Conservation (phyloP, 2,329 filamentous ascomycete species). For the Cytospora schulzeri region DNA sequence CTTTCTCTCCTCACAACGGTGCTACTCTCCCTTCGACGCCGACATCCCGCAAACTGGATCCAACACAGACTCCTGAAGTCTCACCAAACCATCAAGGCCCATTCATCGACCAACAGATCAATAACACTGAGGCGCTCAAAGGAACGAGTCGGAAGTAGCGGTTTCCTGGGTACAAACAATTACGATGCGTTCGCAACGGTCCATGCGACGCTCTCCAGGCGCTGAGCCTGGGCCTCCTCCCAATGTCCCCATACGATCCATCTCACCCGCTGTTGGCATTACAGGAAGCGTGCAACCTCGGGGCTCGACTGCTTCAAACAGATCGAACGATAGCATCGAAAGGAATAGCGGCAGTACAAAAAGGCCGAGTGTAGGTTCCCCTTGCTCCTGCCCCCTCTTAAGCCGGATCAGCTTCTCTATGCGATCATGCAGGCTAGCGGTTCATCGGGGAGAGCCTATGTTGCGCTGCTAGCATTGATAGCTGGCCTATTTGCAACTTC, state of each 20-base stretch:
- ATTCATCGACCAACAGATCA: background rate
- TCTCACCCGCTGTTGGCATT: conserved; percentile 60
- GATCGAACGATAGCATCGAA: conserved; percentile 46
- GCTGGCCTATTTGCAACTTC: conserved; percentile 10
- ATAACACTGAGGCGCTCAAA: background rate
- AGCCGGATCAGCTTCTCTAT: conserved; percentile 23
- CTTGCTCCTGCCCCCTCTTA: conserved; percentile 20
- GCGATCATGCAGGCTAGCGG: conserved; percentile 6
- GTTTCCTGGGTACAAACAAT: conserved; percentile 1
- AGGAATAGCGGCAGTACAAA: conserved; percentile 49
- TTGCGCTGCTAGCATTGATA: background rate
- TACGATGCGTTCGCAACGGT: conserved; percentile 58
- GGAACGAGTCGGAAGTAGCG: background rate
- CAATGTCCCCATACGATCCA: conserved; percentile 57
- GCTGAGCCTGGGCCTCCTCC: conserved; percentile 61
- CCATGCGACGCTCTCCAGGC: conserved; percentile 63
- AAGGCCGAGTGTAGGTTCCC: conserved; percentile 59
- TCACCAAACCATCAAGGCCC: background rate
- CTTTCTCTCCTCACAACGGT: background rate
- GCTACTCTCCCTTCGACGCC: background rate
- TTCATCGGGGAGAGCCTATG: background rate
- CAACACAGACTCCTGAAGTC: background rate
- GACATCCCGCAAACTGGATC: background rate
- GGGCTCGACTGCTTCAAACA: conserved; percentile 66
- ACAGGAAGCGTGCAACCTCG: conserved; percentile 52